These are phyloP conservation scores for Pestalotiopsis sp. DNA, from an alignment of 2,329 filamentous ascomycete genomes.

Conservation along the genomic window DNA sequence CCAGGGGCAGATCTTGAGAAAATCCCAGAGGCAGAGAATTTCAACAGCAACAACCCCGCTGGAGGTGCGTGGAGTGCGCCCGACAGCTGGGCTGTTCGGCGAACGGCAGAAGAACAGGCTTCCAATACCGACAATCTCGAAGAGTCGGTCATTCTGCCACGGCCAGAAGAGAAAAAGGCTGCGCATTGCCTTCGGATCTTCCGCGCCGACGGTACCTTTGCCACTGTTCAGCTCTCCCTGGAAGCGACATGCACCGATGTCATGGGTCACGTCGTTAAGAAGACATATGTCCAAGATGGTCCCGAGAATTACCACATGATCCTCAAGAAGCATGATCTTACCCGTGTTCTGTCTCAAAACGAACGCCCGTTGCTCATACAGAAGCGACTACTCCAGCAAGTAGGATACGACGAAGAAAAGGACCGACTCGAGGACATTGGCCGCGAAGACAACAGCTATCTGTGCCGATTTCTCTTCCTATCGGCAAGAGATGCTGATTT, in stretches of 20 bases:
- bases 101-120: slow-evolving; percentile 65
- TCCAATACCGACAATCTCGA: slow-evolving; percentile 63
- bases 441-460: slow-evolving; percentile 94
- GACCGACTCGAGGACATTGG: slow-evolving; percentile 93
- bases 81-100: slow-evolving; percentile 93
- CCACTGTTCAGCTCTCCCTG: slow-evolving; percentile 81
- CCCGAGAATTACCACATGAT: slow-evolving; percentile 95
- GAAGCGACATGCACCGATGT: slow-evolving; percentile 86
- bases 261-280: slow-evolving; percentile 87
- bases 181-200: slow-evolving; percentile 96
- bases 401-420: slow-evolving; percentile 77
- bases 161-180: slow-evolving; percentile 72
- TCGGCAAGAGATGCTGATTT: slow-evolving; percentile 86
- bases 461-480: slow-evolving; percentile 94
- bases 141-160: slow-evolving; percentile 66
- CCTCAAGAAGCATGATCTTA: slow-evolving; percentile 88
- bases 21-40: slow-evolving; percentile 27
- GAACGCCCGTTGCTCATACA: slow-evolving; percentile 91
- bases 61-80: slow-evolving; percentile 83
- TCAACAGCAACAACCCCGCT: slow-evolving; percentile 31
- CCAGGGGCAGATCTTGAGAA: slow-evolving; percentile 21
- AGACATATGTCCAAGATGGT: slow-evolving; percentile 88
- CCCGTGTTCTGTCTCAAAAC: slow-evolving; percentile 73
- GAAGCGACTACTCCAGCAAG: slow-evolving; percentile 86
- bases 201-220: slow-evolving; percentile 90